Evolutionary conservation across 2,329 filamentous ascomycete genomes (phyloP).

Genomic region (Chaetomium globosum): DNA sequence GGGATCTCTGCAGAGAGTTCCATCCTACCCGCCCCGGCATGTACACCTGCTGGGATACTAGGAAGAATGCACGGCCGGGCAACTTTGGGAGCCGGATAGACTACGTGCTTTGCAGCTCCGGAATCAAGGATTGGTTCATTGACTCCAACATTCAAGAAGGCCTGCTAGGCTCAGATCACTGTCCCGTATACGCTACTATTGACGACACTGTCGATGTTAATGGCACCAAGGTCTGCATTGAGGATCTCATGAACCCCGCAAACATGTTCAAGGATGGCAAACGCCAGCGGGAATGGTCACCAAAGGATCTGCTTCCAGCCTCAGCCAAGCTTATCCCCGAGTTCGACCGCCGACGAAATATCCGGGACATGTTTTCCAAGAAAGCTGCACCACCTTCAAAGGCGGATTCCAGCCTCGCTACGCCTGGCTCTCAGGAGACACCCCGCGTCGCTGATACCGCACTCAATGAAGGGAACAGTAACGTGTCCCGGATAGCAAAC

Average conservation of each 20-base stretch:
- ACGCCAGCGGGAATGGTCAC: constrained; percentile 66
- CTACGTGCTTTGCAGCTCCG: constrained; percentile 81
- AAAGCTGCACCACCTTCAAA: constrained; percentile 46
- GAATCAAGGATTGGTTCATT: constrained; percentile 77
- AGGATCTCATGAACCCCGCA: constrained; percentile 76
- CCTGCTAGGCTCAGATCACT: constrained; percentile 93
- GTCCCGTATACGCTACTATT: constrained; percentile 81
- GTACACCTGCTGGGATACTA: constrained; percentile 98
- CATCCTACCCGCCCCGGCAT: constrained; percentile 80
- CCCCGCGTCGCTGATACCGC: neutral
- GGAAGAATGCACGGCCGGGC: constrained; percentile 90
- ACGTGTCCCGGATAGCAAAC: neutral
- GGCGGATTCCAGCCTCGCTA: constrained; percentile 25
- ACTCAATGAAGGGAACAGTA: neutral
- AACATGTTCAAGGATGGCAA: constrained; percentile 70
- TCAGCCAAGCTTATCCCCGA: constrained; percentile 86
- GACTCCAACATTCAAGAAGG: constrained; percentile 89
- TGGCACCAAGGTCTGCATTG: constrained; percentile 55
- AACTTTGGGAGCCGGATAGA: constrained; percentile 94
- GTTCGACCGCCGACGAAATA: constrained; percentile 80
- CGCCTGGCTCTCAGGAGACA: neutral
- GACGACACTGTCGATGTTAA: constrained; percentile 62
- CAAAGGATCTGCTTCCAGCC: constrained; percentile 68
- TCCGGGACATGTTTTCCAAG: constrained; percentile 88
- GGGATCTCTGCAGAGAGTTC: constrained; percentile 81